Evolutionary conservation across 106 monocot genomes (phyloP).

Genomic region (Allium fistulosum): DNA sequence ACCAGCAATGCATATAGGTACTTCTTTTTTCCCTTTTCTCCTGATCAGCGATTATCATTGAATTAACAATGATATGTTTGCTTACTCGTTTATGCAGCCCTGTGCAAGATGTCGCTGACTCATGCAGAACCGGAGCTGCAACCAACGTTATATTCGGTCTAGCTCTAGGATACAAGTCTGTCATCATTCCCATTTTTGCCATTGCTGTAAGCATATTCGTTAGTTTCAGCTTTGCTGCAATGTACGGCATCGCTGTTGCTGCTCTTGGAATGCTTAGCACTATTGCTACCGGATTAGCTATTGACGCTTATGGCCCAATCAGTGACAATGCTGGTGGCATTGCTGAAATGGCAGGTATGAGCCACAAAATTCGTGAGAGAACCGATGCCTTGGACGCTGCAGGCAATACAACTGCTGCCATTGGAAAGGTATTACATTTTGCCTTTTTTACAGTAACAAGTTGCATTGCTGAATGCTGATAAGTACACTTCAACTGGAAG

Average conservation of each 20-base stretch:
- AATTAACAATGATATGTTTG: too few species aligned
- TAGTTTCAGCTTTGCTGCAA: conserved; percentile 34
- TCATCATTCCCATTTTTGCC: conserved; percentile 39
- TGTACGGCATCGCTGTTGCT: conserved; percentile 40
- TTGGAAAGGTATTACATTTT: conserved; percentile 26
- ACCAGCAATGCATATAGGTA: conserved; percentile 42
- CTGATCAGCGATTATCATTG: conserved; percentile 25
- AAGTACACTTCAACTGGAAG: neutral
- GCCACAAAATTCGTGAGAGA: conserved; percentile 33
- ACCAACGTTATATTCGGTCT: conserved; percentile 42
- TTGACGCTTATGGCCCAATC: conserved; percentile 42
- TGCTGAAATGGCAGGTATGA: conserved; percentile 45
- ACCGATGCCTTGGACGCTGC: conserved; percentile 39
- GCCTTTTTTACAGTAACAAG: too few species aligned
- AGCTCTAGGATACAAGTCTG: conserved; percentile 38
- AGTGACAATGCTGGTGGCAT: conserved; percentile 43
- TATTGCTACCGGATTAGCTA: conserved; percentile 33
- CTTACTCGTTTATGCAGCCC: conserved; percentile 15
- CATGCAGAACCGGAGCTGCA: conserved; percentile 41
- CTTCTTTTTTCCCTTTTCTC: conserved; percentile 59
- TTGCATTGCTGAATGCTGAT: too few species aligned
- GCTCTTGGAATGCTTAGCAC: conserved; percentile 42
- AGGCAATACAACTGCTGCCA: conserved; percentile 41
- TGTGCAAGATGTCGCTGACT: conserved; percentile 39
- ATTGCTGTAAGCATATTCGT: conserved; percentile 34